Evolutionary conservation across 129 eudicot species (phyloP).

Genomic region (Dittrichia graveolens): DNA sequence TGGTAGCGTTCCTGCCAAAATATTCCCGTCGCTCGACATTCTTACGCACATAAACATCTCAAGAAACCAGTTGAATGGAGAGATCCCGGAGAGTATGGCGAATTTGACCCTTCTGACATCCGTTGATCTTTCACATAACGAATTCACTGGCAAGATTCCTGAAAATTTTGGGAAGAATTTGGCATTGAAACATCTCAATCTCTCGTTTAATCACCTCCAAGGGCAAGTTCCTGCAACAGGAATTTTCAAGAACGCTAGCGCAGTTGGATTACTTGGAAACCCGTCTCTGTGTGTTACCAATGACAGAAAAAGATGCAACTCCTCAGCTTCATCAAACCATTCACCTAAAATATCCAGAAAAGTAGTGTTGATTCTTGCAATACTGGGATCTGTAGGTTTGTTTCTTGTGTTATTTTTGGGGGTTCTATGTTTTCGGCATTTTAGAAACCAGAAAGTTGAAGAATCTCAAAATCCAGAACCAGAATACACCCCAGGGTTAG

Average conservation of each 20-base stretch:
- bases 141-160: conserved; percentile 63
- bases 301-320: conserved; percentile 37
- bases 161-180: conserved; percentile 46
- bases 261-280: conserved; percentile 60
- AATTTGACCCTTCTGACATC: conserved; percentile 42
- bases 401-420: conserved; percentile 37
- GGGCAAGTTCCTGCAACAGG: conserved; percentile 67
- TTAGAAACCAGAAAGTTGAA: conserved; percentile 24
- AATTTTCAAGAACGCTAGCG: conserved; percentile 41
- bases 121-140: conserved; percentile 71
- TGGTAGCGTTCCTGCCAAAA: conserved; percentile 40
- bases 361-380: conserved; percentile 39
- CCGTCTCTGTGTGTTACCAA: conserved; percentile 58
- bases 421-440: conserved; percentile 26
- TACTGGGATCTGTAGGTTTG: conserved; percentile 43
- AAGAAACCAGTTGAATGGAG: conserved; percentile 61
- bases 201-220: conserved; percentile 74
- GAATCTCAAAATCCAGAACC: conserved; percentile 33
- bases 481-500: conserved; percentile 33
- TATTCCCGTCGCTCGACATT: conserved; percentile 37
- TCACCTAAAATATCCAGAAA: conserved; percentile 41
- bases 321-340: conserved; percentile 5
- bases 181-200: conserved; percentile 55
- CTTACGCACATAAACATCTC: conserved; percentile 61
- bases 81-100: conserved; percentile 52